Conservation (phyloP, 1,139 yeast species). For the Yamadazyma atmosphaerica region DNA sequence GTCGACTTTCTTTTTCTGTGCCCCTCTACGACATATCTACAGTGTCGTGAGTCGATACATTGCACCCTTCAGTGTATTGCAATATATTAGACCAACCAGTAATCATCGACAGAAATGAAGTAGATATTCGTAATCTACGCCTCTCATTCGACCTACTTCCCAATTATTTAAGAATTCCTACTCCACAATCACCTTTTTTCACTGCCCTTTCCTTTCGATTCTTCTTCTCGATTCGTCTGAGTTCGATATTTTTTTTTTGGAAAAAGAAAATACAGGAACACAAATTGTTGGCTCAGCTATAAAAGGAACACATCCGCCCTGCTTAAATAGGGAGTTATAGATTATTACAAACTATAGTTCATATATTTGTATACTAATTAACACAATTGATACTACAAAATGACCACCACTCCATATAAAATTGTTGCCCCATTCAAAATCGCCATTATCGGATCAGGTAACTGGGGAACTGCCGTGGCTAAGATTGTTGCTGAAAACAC, state of each 20-base stretch:
- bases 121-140: too few species aligned
- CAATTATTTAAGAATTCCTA: too few species aligned
- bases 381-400: conserved; percentile 13
- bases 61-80: too few species aligned
- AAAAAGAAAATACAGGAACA: neutral
- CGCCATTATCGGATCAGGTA: conserved; percentile 75
- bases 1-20: neutral
- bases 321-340: neutral
- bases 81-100: too few species aligned
- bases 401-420: conserved; percentile 39
- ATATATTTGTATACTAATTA: neutral
- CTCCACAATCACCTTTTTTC: too few species aligned
- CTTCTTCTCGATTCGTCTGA: too few species aligned
- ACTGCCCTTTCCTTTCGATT: too few species aligned
- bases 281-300: neutral
- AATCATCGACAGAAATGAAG: too few species aligned
- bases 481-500: conserved; percentile 90
- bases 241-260: neutral
- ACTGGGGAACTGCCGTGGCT: conserved; percentile 96
- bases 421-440: conserved; percentile 48
- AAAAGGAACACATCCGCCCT: neutral
- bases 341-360: neutral
- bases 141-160: too few species aligned
- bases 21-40: neutral
- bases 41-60: too few species aligned